Percentiles rank a stretch among this genome's conserved stretches.
phyloP scores from a whole-genome alignment of 371 early-diverging fungal species.

The Mucor velutinosus region DNA sequence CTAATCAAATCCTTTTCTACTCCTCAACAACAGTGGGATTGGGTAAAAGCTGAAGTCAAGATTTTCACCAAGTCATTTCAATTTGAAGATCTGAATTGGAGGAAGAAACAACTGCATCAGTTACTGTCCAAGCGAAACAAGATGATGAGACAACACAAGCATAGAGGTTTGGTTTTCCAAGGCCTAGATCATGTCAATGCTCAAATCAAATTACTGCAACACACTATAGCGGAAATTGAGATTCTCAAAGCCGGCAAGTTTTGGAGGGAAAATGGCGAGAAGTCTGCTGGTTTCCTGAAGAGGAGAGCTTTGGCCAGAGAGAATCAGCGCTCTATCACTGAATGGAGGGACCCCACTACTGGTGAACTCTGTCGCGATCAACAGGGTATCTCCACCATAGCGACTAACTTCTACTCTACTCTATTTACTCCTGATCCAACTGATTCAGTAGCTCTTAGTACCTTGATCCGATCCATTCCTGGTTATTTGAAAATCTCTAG shows the following conservation, averaged over 20 bases:
- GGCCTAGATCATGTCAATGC: background rate
- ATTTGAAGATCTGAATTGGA: background rate
- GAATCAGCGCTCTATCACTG: background rate
- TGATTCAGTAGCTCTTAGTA: background rate
- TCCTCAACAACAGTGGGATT: background rate
- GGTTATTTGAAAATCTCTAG: too few species aligned
- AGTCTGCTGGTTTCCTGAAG: background rate
- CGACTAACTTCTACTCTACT: background rate
- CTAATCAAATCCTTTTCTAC: background rate
- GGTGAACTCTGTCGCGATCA: background rate
- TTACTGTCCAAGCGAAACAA: background rate
- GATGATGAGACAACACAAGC: background rate
- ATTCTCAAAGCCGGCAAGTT: too few species aligned
- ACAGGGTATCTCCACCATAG: background rate
- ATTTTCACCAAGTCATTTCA: background rate
- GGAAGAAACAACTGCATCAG: background rate
- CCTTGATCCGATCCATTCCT: background rate
- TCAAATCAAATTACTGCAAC: too few species aligned
- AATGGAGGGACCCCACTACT: background rate
- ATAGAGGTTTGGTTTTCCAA: background rate
- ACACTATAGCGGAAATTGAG: too few species aligned
- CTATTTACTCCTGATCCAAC: background rate
- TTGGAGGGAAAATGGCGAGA: too few species aligned
- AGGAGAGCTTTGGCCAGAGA: background rate
- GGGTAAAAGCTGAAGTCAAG: background rate